These are phyloP conservation scores for Curvularia lunata DNA, from an alignment of 2,329 filamentous ascomycete genomes.

Conservation along the genomic window DNA sequence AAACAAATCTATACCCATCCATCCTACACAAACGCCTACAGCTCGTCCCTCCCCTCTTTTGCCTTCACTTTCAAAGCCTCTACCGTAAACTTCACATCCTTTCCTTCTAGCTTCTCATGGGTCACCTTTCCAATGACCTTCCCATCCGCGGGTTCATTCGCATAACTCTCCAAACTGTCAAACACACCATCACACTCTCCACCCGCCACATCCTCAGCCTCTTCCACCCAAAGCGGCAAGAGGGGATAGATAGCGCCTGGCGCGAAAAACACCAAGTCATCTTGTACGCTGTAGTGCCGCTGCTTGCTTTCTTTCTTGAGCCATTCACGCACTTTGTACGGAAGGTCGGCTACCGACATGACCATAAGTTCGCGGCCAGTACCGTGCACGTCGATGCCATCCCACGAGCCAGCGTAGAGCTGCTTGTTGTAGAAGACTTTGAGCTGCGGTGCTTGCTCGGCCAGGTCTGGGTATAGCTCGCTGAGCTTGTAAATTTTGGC, in stretches of 20 bases:
- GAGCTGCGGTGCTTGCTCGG: slow-evolving; percentile 40
- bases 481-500: slow-evolving; percentile 41
- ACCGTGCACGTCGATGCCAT: slow-evolving; percentile 60
- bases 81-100: slow-evolving; percentile 41
- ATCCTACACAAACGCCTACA: slow-evolving; percentile 19
- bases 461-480: slow-evolving; percentile 43
- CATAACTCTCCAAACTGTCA: slow-evolving; percentile 42
- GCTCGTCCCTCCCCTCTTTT: slow-evolving; percentile 32
- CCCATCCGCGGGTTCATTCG: slow-evolving; percentile 38
- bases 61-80: slow-evolving; percentile 38
- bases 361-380: slow-evolving; percentile 56
- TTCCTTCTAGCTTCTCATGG: slow-evolving; percentile 32
- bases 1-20: not conserved
- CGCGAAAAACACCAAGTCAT: slow-evolving; percentile 59
- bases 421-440: slow-evolving; percentile 49
- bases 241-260: slow-evolving; percentile 60
- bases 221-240: slow-evolving; percentile 59
- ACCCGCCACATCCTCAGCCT: slow-evolving; percentile 25
- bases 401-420: slow-evolving; percentile 60
- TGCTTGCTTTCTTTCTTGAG: slow-evolving; percentile 55
- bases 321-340: slow-evolving; percentile 54
- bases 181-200: slow-evolving; percentile 50
- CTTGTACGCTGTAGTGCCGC: slow-evolving; percentile 50
- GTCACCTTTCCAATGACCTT: slow-evolving; percentile 37
- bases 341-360: slow-evolving; percentile 57